Conservation (phyloP, 129 eudicot species). For the Centaurea solstitialis region DNA sequence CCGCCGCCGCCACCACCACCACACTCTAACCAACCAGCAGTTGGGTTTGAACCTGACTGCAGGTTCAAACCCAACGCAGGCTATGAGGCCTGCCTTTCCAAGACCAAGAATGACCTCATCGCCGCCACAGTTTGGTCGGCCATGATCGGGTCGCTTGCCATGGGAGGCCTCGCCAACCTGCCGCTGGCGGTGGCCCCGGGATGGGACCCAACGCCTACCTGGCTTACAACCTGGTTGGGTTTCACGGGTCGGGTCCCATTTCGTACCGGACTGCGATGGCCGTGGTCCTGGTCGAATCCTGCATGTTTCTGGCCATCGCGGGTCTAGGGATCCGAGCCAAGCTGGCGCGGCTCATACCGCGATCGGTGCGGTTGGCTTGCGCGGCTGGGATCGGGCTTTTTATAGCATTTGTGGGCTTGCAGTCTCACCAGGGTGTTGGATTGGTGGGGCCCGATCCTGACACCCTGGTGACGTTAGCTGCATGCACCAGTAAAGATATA, state of each 20-base stretch:
- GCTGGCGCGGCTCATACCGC: slow-evolving; percentile 67
- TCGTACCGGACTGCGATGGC: slow-evolving; percentile 83
- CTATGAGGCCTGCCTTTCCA: slow-evolving; percentile 53
- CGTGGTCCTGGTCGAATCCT: slow-evolving; percentile 67
- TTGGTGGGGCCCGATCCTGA: slow-evolving; percentile 70
- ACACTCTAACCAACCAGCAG: slow-evolving; percentile 22
- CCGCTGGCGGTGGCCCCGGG: slow-evolving; percentile 80
- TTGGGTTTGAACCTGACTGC: slow-evolving; percentile 50
- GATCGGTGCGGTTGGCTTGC: slow-evolving; percentile 60
- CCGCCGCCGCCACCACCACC: slow-evolving; percentile 50
- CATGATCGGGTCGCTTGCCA: slow-evolving; percentile 78
- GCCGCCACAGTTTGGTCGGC: slow-evolving; percentile 75
- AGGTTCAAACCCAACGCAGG: slow-evolving; percentile 63
- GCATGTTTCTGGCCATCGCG: slow-evolving; percentile 60
- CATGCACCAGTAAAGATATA: slow-evolving; percentile 47
- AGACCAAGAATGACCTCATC: slow-evolving; percentile 61
- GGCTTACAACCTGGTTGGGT: slow-evolving; percentile 84
- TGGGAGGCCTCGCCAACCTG: slow-evolving; percentile 80
- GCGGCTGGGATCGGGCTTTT: slow-evolving; percentile 89
- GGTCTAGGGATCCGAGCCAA: slow-evolving; percentile 69
- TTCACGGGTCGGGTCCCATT: slow-evolving; percentile 79
- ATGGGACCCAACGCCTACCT: slow-evolving; percentile 92
- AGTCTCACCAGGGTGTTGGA: slow-evolving; percentile 75
- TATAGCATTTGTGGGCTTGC: slow-evolving; percentile 85
- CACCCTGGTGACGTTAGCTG: slow-evolving; percentile 64